Evolutionary conservation across 2,329 filamentous ascomycete genomes (phyloP), one percentile per base, ranked within the genome.

Genomic region (Fusarium neocosmosporiellum): DNA sequence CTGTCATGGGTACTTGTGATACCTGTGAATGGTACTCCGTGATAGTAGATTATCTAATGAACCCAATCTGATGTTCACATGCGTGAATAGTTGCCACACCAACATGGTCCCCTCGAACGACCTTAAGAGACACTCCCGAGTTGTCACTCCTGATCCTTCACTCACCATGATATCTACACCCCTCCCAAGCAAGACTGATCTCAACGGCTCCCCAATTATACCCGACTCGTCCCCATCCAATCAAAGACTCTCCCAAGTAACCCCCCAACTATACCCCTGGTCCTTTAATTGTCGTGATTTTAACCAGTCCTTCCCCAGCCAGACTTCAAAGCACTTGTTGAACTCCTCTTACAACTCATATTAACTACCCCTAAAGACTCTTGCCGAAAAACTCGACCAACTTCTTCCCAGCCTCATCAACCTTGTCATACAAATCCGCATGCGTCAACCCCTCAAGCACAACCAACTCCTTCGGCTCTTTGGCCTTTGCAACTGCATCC

Each of bases 401-500:
- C 41, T 72, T 70, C 13, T 41, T 39, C 10, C 62, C 68, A 5
- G 65, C 57, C 57, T 72, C 59, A 11, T 72, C 65, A 34, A 74
- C 59, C 24, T 67, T 59, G 29, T 72, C 69, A 46, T 72, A 74
- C 22, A 74, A 33, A 37, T 74, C 69, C 10, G 67, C 60, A 37
- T 74, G 68, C 4, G 63, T 72, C 22, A 66, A n/a, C 7, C 67
- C 66, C 14, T 73, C 70, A 2, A 74, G 14, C 22, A 72, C 67
- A 36, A 43, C 59, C 18, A 74, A 43, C 63, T 74, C 70, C 63
- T 72, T 74, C 2, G 70, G 72, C 33, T 72, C 70, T 60, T 46
- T 65, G 14, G 69, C 67, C 27, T 62, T 65, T 16, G n/a, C 57
- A 4, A 70, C n/a, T 5, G 48, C 68, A 27, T 61, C 54, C 53